phyloP scores from a whole-genome alignment of 345 rosid species.

The Acer yangbiense region DNA sequence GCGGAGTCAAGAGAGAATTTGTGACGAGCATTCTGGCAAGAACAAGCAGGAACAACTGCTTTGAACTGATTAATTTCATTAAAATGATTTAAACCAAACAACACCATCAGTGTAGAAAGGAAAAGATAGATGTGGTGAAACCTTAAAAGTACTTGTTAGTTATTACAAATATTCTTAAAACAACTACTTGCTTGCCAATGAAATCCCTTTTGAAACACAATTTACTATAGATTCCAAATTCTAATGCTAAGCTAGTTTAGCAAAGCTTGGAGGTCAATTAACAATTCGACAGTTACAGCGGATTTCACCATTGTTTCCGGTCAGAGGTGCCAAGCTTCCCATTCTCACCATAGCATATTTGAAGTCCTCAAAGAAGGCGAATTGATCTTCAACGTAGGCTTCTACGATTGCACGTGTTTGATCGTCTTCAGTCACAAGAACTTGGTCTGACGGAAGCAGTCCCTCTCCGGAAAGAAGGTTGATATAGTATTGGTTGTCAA shows the following conservation, averaged over 20 bases:
- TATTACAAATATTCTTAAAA: not conserved
- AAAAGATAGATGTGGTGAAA: no score
- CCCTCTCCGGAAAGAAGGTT: constrained; percentile 81
- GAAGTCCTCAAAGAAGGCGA: constrained; percentile 63
- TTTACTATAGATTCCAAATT: no score
- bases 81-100: not conserved
- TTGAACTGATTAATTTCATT: not conserved
- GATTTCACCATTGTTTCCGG: constrained; percentile 39
- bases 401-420: constrained; percentile 51
- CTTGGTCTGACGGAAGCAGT: constrained; percentile 77
- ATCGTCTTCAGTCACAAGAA: constrained; percentile 50
- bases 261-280: constrained; percentile 28
- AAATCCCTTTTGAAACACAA: no score
- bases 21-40: not conserved
- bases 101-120: not conserved
- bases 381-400: constrained; percentile 52
- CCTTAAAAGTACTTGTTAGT: no score
- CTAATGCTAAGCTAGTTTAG: not conserved
- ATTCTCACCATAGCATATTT: constrained; percentile 63
- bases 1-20: not conserved
- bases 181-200: not conserved
- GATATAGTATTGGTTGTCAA: constrained; percentile 80
- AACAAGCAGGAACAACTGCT: constrained; percentile 13
- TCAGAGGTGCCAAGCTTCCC: constrained; percentile 48
- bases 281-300: constrained; percentile 52